Evolutionary conservation across 1,284 basidiomycete genomes (phyloP).

Genomic region (Pseudozyma sp.): DNA sequence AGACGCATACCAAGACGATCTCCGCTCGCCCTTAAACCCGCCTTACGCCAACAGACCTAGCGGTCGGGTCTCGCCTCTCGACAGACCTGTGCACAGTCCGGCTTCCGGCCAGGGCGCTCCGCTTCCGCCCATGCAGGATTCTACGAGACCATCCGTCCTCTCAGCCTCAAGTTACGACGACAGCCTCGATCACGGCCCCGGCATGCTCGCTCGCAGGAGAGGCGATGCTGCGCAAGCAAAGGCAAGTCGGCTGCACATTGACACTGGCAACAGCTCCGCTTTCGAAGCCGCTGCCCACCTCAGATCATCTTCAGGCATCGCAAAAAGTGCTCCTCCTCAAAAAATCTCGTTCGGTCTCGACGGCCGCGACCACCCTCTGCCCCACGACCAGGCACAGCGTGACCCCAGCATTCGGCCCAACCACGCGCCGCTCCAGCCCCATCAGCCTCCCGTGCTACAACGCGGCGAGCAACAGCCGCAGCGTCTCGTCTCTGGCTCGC

Average conservation of each 20-base stretch:
- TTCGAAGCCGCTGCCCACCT: slow-evolving; percentile 16
- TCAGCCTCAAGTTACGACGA: slow-evolving; percentile 36
- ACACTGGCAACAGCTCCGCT: slow-evolving; percentile 35
- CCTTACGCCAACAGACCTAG: slow-evolving; percentile 34
- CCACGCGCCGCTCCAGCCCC: slow-evolving; percentile 13
- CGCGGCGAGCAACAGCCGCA: slow-evolving; percentile 33
- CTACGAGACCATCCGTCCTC: slow-evolving; percentile 38
- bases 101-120: slow-evolving; percentile 27
- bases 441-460: slow-evolving; percentile 11
- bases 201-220: slow-evolving; percentile 59
- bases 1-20: slow-evolving; percentile 33
- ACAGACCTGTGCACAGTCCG: slow-evolving; percentile 33
- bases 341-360: slow-evolving; percentile 58
- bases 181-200: slow-evolving; percentile 28
- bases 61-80: slow-evolving; percentile 32
- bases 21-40: slow-evolving; percentile 33
- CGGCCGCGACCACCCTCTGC: slow-evolving; percentile 29
- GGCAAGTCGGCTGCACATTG: slow-evolving; percentile 60
- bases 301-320: slow-evolving; percentile 24
- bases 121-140: slow-evolving; percentile 45
- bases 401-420: slow-evolving; percentile 17
- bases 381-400: slow-evolving; percentile 32
- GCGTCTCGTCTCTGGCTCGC: slow-evolving; percentile 34
- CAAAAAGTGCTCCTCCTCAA: slow-evolving; percentile 64
- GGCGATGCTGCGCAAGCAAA: slow-evolving; percentile 63